A percentile compares a stretch with the other conserved stretches of the same genome.
phyloP scores from a whole-genome alignment of 2,329 filamentous ascomycete genomes.

The Microcera coccophila region DNA sequence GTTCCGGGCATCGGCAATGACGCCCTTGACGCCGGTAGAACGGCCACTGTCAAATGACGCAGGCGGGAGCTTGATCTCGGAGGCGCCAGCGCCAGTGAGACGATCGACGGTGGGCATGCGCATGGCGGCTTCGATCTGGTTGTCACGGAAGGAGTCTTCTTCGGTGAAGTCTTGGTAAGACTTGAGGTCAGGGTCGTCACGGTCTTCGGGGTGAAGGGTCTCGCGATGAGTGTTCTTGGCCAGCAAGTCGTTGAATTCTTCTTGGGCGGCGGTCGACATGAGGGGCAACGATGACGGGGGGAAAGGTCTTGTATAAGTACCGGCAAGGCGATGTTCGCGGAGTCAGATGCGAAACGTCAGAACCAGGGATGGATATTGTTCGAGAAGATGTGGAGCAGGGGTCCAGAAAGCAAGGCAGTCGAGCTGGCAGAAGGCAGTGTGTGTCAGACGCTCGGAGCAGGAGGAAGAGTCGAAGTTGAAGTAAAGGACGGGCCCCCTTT shows the following conservation, averaged over 20 bases:
- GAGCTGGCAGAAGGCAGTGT: slow-evolving; percentile 22
- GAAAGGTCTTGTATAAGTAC: slow-evolving; percentile 24
- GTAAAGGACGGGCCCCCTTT: slow-evolving; percentile 17
- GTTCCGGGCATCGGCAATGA: slow-evolving; percentile 77
- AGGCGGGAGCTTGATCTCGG: slow-evolving; percentile 57
- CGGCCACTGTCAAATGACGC: slow-evolving; percentile 62
- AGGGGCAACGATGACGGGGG: slow-evolving; percentile 27
- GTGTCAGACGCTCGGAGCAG: slow-evolving; percentile 23
- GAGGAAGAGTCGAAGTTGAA: slow-evolving; percentile 16
- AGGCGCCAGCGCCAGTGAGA: slow-evolving; percentile 40
- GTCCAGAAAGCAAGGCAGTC: slow-evolving; percentile 11
- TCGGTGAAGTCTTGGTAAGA: slow-evolving; percentile 53
- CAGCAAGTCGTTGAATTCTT: slow-evolving; percentile 63
- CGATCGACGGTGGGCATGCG: slow-evolving; percentile 52
- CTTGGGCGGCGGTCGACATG: slow-evolving; percentile 60
- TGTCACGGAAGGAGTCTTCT: slow-evolving; percentile 51
- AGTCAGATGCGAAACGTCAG: slow-evolving; percentile 17
- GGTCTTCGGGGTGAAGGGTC: slow-evolving; percentile 56
- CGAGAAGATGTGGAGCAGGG: slow-evolving; percentile 33
- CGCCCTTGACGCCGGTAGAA: slow-evolving; percentile 79
- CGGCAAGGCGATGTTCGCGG: slow-evolving; percentile 13
- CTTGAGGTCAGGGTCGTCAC: slow-evolving; percentile 45
- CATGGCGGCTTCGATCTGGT: slow-evolving; percentile 61
- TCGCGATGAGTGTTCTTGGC: slow-evolving; percentile 49
- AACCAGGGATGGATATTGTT: slow-evolving; percentile 28